These are phyloP conservation scores for Meyerozyma carpophila DNA, from an alignment of 1,139 yeast species.

Conservation along the genomic window DNA sequence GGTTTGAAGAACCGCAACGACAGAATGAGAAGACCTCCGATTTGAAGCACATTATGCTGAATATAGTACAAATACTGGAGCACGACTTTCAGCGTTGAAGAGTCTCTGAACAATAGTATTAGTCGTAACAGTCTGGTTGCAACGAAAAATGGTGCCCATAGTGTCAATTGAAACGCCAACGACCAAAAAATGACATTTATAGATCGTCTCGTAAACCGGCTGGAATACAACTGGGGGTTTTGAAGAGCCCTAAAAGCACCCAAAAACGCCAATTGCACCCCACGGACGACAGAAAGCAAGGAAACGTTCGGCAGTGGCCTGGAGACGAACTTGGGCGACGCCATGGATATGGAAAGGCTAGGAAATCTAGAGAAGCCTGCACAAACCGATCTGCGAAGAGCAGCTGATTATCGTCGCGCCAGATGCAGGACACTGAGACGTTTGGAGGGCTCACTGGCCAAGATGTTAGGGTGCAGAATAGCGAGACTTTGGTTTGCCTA, in stretches of 20 bases:
- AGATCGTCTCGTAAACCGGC: constrained; percentile 27
- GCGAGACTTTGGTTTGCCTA: not conserved
- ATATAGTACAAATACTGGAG: constrained; percentile 18
- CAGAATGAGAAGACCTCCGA: constrained; percentile 38
- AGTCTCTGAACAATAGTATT: constrained; percentile 8
- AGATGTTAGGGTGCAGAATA: not conserved
- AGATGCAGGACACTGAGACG: not conserved
- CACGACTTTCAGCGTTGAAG: constrained; percentile 11
- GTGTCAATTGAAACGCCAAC: constrained; percentile 8
- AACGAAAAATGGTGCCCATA: constrained; percentile 28
- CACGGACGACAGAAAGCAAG: constrained; percentile 42
- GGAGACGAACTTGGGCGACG: constrained; percentile 46
- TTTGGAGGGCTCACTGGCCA: too few relatives aligned
- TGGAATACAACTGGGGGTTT: constrained; percentile 35
- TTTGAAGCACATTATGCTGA: constrained; percentile 33
- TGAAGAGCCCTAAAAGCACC: constrained; percentile 46
- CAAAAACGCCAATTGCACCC: constrained; percentile 46
- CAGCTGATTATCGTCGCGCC: not conserved
- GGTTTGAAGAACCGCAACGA: constrained; percentile 32
- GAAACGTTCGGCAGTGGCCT: constrained; percentile 46
- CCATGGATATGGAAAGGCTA: constrained; percentile 21
- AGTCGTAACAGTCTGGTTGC: constrained; percentile 9
- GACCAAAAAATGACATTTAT: constrained; percentile 21
- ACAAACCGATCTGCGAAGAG: not conserved
- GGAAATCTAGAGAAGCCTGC: not conserved